These are phyloP conservation scores for Leptodermis oblonga DNA, from an alignment of 257 asterid species.

Conservation along the genomic window DNA sequence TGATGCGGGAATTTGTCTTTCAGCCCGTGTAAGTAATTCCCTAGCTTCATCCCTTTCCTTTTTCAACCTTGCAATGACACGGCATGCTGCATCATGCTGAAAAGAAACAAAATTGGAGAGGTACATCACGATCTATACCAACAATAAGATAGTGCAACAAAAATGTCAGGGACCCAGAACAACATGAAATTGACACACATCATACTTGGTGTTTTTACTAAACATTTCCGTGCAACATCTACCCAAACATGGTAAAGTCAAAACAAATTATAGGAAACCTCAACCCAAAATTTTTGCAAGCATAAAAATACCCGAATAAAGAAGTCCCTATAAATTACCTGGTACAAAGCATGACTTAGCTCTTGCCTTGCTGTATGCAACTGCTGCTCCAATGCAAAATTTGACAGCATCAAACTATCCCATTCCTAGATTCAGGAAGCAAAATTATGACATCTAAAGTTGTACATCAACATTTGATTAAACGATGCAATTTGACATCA, in stretches of 20 bases:
- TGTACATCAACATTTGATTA: neutral
- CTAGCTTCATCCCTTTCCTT: constrained; percentile 98
- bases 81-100: constrained; percentile 99
- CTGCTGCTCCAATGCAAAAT: constrained; percentile 91
- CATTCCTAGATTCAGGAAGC: constrained; percentile 58
- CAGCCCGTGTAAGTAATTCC: constrained; percentile 71
- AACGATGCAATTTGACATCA: neutral
- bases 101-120: constrained; percentile 10
- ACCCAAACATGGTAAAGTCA: neutral
- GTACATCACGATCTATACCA: neutral
- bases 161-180: neutral
- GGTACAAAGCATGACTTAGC: constrained; percentile 95
- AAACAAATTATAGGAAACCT: neutral
- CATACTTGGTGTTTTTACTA: neutral
- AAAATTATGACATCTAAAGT: neutral
- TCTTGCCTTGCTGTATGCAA: constrained; percentile 95
- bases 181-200: neutral
- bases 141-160: too few relatives aligned
- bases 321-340: constrained; percentile 37
- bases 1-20: constrained; percentile 72
- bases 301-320: neutral
- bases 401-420: constrained; percentile 97
- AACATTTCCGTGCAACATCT: neutral
- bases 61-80: constrained; percentile 96
- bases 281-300: neutral